Evolutionary conservation across 345 rosid genomes (phyloP).

Genomic region (Arabidopsis arenosa): DNA sequence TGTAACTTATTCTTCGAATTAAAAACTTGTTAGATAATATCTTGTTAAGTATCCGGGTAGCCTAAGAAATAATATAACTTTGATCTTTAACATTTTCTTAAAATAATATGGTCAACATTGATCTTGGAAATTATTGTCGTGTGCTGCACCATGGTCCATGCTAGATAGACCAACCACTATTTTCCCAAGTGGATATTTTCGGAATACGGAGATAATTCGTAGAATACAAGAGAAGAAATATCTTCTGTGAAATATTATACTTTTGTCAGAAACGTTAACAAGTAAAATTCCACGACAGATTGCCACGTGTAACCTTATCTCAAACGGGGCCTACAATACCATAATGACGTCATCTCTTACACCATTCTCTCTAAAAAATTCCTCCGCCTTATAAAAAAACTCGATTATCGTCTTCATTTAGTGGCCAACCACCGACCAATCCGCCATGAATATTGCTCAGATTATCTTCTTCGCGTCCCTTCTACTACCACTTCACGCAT

Average conservation of each 20-base stretch:
- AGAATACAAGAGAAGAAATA: background rate
- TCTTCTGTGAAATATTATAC: background rate
- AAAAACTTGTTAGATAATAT: background rate
- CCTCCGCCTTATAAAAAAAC: background rate
- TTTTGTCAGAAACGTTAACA: background rate
- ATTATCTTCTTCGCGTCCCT: conserved; percentile 4
- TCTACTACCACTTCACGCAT: conserved; percentile 5
- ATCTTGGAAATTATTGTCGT: background rate
- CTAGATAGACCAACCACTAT: background rate
- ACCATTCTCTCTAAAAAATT: background rate
- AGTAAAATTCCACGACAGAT: background rate
- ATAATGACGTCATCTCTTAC: conserved; percentile 32
- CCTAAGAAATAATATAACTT: background rate
- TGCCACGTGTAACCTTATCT: conserved; percentile 34
- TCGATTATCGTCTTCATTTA: background rate
- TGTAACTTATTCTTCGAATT: background rate
- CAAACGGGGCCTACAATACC: background rate
- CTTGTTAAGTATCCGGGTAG: background rate
- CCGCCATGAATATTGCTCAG: conserved; percentile 34
- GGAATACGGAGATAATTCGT: background rate
- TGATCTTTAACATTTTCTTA: background rate
- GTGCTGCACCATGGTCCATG: background rate
- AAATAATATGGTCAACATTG: background rate
- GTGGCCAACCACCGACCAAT: background rate
- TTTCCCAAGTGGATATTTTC: background rate